These are phyloP conservation scores for Cytospora leucostoma DNA, from an alignment of 2,329 filamentous ascomycete genomes.

Conservation along the genomic window DNA sequence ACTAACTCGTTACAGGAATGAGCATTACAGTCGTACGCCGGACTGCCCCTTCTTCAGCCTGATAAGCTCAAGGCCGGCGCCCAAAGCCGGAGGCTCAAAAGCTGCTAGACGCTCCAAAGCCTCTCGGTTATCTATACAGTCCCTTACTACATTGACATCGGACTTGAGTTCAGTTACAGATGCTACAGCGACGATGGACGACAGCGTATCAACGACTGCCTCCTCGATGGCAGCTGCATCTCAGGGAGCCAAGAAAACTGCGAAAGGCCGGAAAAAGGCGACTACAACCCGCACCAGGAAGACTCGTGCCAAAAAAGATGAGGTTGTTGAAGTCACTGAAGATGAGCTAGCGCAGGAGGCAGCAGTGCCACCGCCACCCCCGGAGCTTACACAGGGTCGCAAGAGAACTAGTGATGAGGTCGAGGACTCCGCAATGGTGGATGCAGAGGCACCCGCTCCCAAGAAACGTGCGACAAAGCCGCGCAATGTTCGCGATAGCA, in stretches of 20 bases:
- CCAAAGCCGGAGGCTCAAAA: constrained; percentile 60
- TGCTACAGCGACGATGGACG: constrained; percentile 52
- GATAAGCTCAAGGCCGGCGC: constrained; percentile 54
- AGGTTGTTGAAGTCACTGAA: constrained; percentile 49
- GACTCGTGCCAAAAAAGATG: constrained; percentile 55
- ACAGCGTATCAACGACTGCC: constrained; percentile 60
- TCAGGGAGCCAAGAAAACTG: constrained; percentile 52
- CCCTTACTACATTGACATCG: constrained; percentile 51
- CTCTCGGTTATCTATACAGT: constrained; percentile 65
- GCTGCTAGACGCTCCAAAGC: constrained; percentile 64
- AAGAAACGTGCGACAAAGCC: constrained; percentile 61
- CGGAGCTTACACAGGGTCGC: constrained; percentile 53
- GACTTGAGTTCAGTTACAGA: constrained; percentile 53
- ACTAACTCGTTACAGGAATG: constrained; percentile 60
- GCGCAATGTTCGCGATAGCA: constrained; percentile 52
- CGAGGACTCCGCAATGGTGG: constrained; percentile 48
- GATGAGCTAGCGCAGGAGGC: constrained; percentile 36
- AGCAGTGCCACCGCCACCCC: constrained; percentile 37
- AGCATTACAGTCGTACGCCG: constrained; percentile 78
- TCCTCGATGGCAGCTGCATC: constrained; percentile 53
- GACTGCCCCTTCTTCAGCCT: constrained; percentile 83
- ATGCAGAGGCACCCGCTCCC: constrained; percentile 50
- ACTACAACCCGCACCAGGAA: constrained; percentile 49
- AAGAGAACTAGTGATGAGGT: constrained; percentile 66
- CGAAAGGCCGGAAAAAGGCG: constrained; percentile 57